phyloP scores from a whole-genome alignment of 257 asterid species.

The Nicotiana obtusifolia region DNA sequence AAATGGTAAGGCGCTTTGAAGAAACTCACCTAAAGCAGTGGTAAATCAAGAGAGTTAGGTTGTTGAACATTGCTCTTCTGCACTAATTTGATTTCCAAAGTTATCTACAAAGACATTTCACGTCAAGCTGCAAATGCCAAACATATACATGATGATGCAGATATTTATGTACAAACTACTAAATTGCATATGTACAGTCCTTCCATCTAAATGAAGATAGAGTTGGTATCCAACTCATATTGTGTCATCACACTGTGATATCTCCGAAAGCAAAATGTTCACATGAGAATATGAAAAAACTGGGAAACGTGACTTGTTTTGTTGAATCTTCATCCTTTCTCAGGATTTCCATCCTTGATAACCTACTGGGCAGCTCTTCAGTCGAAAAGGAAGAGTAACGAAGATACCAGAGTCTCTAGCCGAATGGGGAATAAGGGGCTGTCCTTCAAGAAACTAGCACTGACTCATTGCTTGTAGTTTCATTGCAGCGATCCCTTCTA shows the following conservation, averaged over 20 bases:
- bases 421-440: conserved; percentile 29
- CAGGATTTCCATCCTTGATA: conserved; percentile 22
- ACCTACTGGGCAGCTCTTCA: conserved; percentile 20
- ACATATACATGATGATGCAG: conserved; percentile 12
- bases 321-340: conserved; percentile 22
- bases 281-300: conserved; percentile 20
- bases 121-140: conserved; percentile 1
- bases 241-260: conserved; percentile 20
- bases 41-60: background rate
- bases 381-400: conserved; percentile 1
- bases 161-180: conserved; percentile 16
- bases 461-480: conserved; percentile 35
- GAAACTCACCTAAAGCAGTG: background rate
- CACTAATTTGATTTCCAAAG: background rate
- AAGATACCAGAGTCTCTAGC: conserved; percentile 23
- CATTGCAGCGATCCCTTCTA: conserved; percentile 50
- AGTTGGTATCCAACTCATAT: conserved; percentile 20
- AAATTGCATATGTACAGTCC: conserved; percentile 42
- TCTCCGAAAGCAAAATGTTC: conserved; percentile 23
- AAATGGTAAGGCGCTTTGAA: background rate
- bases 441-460: conserved; percentile 31
- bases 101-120: conserved; percentile 15
- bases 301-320: conserved; percentile 17
- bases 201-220: conserved; percentile 20
- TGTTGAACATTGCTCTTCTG: background rate